Evolutionary conservation across 176 grass and related monocot species (phyloP), one percentile per base, ranked within the genome.

Genomic region (Echinochloa phyllopogon): DNA sequence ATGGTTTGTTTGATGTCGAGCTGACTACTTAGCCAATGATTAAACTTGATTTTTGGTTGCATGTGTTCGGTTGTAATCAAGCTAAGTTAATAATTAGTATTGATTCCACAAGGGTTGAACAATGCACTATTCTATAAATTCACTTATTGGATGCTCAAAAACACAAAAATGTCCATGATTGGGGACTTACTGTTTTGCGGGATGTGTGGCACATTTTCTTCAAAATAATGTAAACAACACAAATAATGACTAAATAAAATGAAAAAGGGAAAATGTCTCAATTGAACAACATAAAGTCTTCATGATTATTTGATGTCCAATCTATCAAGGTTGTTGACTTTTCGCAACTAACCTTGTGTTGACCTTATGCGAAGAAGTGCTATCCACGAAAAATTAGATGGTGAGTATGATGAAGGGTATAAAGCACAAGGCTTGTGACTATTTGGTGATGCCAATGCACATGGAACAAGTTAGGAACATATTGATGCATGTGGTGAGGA

Each of bases 401-500:
- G 56, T 87, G 10, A 33, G 55, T 20, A 82, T 92, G 36, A 87
- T 87, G 43, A 94, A 92, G 65, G 94, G 81, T 0, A 76, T 97
- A 47, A 52, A 67, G 15, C 63, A 91, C 33, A 86, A 90, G 2
- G 86, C 92, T 2, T 87, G 87, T 11, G 73, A 89, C 27, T 97
- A 94, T 60, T 48, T 91, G 49, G 73, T 92, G 27, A 97, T 94
- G 21, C 94, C 92, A 14, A 77, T 85, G 36, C 8, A 38, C 6
- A 3, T 77, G 0, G 80, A 97, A 38, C 80, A 94, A 9, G 38
- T 94, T 5, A 92, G 20, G n/a, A 86, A 88, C 39, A 78, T 97
- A 49, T 94, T 90, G 92, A 76, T 86, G 24, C 95, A 94, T 45
- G 90, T 89, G 8, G 29, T 60, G 42, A 74, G 80, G 67, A 87